Evolutionary conservation across 2,329 filamentous ascomycete genomes (phyloP), one percentile per base, ranked within the genome.

Genomic region (Trichoderma koningiopsis): DNA sequence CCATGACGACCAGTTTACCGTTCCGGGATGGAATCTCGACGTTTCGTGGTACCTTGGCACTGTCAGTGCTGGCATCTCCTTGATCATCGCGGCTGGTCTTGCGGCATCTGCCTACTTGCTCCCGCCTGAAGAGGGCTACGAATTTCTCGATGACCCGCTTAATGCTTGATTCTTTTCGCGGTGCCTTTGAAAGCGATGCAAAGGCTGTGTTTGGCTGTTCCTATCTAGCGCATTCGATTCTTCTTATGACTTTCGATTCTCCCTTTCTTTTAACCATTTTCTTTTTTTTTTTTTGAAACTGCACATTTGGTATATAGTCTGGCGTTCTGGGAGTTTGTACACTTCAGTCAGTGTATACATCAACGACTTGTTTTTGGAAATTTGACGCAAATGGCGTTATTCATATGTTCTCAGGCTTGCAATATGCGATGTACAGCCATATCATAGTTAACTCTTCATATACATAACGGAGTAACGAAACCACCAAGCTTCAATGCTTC

Each of bases 81-180:
- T 88, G 2, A 69, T 88, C 11, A 80, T 83, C 14, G 88, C 86
- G 0, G 80, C 83, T 16, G 88, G 87, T 14, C 83, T 97, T 66
- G 83, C 86, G 0, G 81, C 88, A 13, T 91, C 92, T 1, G 91
- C 90, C 5, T 88, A 89, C 70, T 79, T 91, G 27, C 83, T 97
- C 55, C 91, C 93, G 0, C 86, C 89, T 0, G 94, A 97, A 78
- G 92, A 92, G 75, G 94, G 93, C 68, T 97, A 97, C 81, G 92
- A 97, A 78, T 87, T 92, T 71, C 76, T 87, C 70, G 76, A 80
- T 14, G 85, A 87, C 33, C 80, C 83, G 3, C 69, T 81, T 24
- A 79, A 93, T 89, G 76, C 88, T 69, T 56, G 60, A 33, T 31
- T 24, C 40, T 63, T 52, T 24, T 10, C 47, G 16, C 52, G 22